Evolutionary conservation across 306 rosid genomes (phyloP).

Genomic region (Luffa aegyptiaca): DNA sequence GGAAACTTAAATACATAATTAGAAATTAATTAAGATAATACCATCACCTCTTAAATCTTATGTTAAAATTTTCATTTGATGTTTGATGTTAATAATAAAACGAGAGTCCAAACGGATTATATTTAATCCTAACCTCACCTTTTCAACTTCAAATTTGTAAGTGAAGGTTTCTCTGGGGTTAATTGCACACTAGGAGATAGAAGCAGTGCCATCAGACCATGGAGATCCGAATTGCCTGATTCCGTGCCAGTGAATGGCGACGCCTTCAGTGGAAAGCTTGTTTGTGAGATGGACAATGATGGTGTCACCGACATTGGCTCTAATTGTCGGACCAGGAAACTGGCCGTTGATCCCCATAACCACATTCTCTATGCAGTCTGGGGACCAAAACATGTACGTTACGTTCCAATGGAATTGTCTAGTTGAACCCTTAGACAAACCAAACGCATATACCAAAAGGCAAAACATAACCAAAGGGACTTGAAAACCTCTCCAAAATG

Average conservation of each 20-base stretch:
- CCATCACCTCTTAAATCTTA: too few relatives aligned
- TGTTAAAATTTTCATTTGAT: too few relatives aligned
- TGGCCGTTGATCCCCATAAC: conserved; percentile 77
- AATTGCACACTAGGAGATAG: conserved; percentile 69
- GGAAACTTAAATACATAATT: too few relatives aligned
- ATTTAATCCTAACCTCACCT: conserved; percentile 52
- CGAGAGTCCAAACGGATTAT: too few relatives aligned
- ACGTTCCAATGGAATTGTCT: conserved; percentile 46
- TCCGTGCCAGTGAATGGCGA: conserved; percentile 88
- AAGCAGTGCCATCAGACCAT: conserved; percentile 89
- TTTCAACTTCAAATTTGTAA: conserved; percentile 57
- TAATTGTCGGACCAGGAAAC: conserved; percentile 71
- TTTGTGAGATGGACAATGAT: conserved; percentile 48
- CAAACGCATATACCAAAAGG: background rate
- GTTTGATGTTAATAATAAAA: too few relatives aligned
- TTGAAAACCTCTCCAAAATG: background rate
- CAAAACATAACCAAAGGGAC: background rate
- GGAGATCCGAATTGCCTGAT: conserved; percentile 55
- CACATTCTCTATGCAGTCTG: conserved; percentile 48
- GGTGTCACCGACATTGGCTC: conserved; percentile 50
- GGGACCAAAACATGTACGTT: conserved; percentile 28
- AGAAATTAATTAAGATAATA: too few relatives aligned
- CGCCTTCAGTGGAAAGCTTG: conserved; percentile 66
- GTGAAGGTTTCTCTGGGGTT: conserved; percentile 64
- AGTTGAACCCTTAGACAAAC: background rate